Evolutionary conservation across 495 filamentous ascomycete genomes (phyloP), one percentile per base, ranked within the genome.

Genomic region (Neurospora intermedia): DNA sequence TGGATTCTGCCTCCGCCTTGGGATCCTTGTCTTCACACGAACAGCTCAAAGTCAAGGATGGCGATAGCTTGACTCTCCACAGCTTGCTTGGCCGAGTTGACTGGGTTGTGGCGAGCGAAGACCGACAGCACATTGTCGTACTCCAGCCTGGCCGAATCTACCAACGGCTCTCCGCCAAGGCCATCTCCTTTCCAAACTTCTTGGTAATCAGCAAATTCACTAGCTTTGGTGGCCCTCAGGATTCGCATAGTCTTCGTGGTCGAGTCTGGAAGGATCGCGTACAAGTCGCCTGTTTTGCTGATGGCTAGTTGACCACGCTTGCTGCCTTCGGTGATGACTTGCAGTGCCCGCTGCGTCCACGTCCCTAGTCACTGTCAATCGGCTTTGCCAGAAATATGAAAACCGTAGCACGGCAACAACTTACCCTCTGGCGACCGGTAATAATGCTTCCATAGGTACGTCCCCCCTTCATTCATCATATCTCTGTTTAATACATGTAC

Each of bases 401-500:
- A 40, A 15, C 11, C n/a, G 15, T 23, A 7, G 43, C 35, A 40
- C 27, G 9, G 54, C 54, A 3, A 1, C 4, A 54, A 78, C 78
- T 76, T 48, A 83, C 82, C 80, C 15, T 75, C 73, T 15, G 82
- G 78, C 8, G 78, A 75, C 39, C 82, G 72, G 73, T 83, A 84
- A 70, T 86, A 86, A 75, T 86, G 85, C 69, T 83, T 85, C 85
- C 85, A 86, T 54, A 75, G 48, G 54, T 75, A 39, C 39, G 18
- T 6, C 18, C 69, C 73, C 45, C 74, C 76, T 2, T 81, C 82
- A 43, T 76, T 77, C 11, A 77, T 54, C 1, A 75, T 76, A 43
- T 86, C 82, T 0, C 84, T 75, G 43, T 86, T 87, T 59, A 86
- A 71, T 3, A 87, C 84, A 43, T 86, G 85, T 62, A 87, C 82